Percentiles rank a stretch among this genome's conserved stretches.
These are phyloP conservation scores for Ceratobasidium theobromae DNA, from an alignment of 1,284 basidiomycete genomes.

Conservation along the genomic window DNA sequence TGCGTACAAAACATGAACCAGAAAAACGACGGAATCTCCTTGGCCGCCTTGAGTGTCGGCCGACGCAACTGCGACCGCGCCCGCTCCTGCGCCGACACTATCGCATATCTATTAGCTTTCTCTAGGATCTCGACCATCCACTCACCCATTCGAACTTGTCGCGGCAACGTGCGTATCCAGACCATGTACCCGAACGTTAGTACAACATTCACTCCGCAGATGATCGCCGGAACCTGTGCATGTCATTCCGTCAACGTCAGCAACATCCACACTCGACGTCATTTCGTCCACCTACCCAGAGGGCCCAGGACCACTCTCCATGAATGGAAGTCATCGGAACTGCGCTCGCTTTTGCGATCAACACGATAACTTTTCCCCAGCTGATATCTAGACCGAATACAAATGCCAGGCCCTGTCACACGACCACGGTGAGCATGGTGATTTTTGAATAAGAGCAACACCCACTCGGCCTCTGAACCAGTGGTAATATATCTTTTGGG, in stretches of 20 bases:
- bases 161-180: constrained; percentile 14
- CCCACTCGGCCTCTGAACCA: constrained; percentile 11
- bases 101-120: neutral
- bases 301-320: constrained; percentile 4
- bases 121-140: neutral
- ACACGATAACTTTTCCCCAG: constrained; percentile 12
- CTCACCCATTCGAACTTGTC: constrained; percentile 1
- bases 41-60: constrained; percentile 5
- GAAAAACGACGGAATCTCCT: constrained; percentile 7
- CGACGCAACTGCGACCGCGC: neutral
- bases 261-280: neutral
- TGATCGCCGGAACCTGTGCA: neutral
- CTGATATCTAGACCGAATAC: constrained; percentile 18
- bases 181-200: constrained; percentile 15
- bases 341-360: constrained; percentile 7
- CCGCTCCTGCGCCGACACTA: constrained; percentile 3
- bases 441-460: neutral
- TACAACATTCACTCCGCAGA: constrained; percentile 3
- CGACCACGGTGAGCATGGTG: neutral
- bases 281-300: neutral
- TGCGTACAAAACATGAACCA: constrained; percentile 24
- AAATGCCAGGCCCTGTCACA: neutral
- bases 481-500: constrained; percentile 14
- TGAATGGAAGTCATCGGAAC: constrained; percentile 4
- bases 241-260: neutral